phyloP scores from a whole-genome alignment of 148 eudicot species.

The Camellia japonica region DNA sequence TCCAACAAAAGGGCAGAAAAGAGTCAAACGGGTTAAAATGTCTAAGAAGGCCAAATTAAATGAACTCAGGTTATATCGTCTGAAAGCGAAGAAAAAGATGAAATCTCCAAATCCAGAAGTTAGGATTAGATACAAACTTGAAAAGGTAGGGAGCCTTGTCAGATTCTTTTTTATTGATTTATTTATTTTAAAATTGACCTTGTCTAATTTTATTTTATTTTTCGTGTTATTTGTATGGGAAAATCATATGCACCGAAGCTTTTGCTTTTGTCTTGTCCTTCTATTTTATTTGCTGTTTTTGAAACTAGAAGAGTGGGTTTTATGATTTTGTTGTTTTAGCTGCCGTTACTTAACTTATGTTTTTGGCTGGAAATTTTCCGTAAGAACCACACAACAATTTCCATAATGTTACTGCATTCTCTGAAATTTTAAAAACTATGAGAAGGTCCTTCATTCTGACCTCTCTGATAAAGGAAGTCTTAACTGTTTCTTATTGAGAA shows the following conservation, averaged over 20 bases:
- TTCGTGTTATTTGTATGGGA: neutral
- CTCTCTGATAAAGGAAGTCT: neutral
- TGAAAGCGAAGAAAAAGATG: slow-evolving; percentile 93
- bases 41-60: slow-evolving; percentile 73
- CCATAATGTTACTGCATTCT: neutral
- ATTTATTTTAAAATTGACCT: neutral
- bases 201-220: neutral
- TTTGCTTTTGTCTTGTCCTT: neutral
- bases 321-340: neutral
- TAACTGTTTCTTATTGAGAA: neutral
- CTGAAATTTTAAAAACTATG: neutral
- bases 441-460: neutral
- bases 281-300: neutral
- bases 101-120: slow-evolving; percentile 91
- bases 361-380: neutral
- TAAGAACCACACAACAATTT: neutral
- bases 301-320: neutral
- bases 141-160: slow-evolving; percentile 48
- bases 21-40: slow-evolving; percentile 32
- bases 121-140: slow-evolving; percentile 86
- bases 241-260: neutral
- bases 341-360: neutral
- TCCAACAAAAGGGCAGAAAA: slow-evolving; percentile 20
- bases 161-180: neutral
- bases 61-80: slow-evolving; percentile 75